Percentiles rank a stretch among this genome's conserved stretches.
These are phyloP conservation scores for Neostapfia colusana DNA, from an alignment of 176 grass and related monocot genomes.

Conservation along the genomic window DNA sequence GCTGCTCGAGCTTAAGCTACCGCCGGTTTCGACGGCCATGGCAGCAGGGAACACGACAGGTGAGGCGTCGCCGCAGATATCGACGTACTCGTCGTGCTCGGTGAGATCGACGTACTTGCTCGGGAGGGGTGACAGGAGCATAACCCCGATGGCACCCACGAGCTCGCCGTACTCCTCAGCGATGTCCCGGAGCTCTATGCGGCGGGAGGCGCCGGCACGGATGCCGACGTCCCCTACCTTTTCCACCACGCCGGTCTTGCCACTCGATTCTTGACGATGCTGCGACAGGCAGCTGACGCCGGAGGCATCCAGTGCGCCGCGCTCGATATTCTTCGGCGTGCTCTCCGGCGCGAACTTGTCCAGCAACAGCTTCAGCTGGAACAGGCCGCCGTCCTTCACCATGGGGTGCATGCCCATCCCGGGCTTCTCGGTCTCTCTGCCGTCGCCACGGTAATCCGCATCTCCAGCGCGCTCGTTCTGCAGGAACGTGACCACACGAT, in stretches of 20 bases:
- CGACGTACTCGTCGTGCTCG: constrained; percentile 20
- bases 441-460: background rate
- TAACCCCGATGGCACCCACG: background rate
- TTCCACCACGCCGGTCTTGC: background rate
- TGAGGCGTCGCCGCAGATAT: constrained; percentile 47
- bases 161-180: constrained; percentile 17
- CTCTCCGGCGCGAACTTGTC: constrained; percentile 16
- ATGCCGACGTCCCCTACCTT: constrained; percentile 5
- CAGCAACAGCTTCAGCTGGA: constrained; percentile 26
- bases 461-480: background rate
- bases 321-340: background rate
- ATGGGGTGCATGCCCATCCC: background rate
- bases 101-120: constrained; percentile 11
- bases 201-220: background rate
- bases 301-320: background rate
- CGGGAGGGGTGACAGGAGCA: constrained; percentile 20
- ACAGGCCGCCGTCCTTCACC: background rate
- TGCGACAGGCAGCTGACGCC: background rate
- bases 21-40: background rate
- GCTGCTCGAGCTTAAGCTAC: constrained; percentile 3
- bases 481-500: constrained; percentile 9
- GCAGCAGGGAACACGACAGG: constrained; percentile 7
- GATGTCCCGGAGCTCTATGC: constrained; percentile 14
- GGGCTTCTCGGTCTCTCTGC: background rate
- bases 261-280: background rate